These are phyloP conservation scores for Plasmodium gaboni DNA, from an alignment of 169 alveolate genomes.

Conservation along the genomic window DNA sequence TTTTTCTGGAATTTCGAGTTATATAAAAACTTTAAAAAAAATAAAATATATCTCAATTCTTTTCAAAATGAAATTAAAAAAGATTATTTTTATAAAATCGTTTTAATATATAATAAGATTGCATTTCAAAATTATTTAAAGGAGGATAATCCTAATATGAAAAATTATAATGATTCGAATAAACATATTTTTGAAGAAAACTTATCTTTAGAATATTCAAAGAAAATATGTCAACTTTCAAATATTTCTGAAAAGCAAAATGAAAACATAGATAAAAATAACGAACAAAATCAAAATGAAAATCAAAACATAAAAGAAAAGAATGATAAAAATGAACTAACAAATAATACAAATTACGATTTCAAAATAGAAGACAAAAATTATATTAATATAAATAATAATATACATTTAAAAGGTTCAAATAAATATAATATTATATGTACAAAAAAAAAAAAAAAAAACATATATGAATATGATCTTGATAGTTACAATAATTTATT, in stretches of 20 bases:
- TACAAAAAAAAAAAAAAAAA: slow-evolving; percentile 47
- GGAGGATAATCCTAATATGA: no score
- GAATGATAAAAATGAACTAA: no score
- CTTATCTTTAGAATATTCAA: no score
- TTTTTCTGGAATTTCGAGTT: slow-evolving; percentile 73
- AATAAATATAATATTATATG: slow-evolving; percentile 33
- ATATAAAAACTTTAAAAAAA: slow-evolving; percentile 69
- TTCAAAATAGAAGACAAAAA: not conserved
- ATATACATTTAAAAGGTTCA: not conserved
- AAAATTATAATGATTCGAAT: no score
- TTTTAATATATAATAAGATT: slow-evolving; percentile 32
- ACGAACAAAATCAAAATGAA: not conserved
- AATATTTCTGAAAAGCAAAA: no score
- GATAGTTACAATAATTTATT: slow-evolving; percentile 42
- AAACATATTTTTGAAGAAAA: no score
- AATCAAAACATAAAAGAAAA: no score
- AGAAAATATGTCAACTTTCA: no score
- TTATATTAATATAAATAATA: not conserved
- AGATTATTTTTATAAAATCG: slow-evolving; percentile 65
- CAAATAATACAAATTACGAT: not conserved
- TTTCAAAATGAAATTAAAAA: slow-evolving; percentile 56
- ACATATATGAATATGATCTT: not conserved
- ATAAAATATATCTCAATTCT: slow-evolving; percentile 33
- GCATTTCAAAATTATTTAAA: slow-evolving; percentile 7
- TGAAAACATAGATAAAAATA: not conserved